Evolutionary conservation across 208 protist genomes (phyloP), one percentile per base, ranked within the genome.

Genomic region (Leishmania arabica): DNA sequence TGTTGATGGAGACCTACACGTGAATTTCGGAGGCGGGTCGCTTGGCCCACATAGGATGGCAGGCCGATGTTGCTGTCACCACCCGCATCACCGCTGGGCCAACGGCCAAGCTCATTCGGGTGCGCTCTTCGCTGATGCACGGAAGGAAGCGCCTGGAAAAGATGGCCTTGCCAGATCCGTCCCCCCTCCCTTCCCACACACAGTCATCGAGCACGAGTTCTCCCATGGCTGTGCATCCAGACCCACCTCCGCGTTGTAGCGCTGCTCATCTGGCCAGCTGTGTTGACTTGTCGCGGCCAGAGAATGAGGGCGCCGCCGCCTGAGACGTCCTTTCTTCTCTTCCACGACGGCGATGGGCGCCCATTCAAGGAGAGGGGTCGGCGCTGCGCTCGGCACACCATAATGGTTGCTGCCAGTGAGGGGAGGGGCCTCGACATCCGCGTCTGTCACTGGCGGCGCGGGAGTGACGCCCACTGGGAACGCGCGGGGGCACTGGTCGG

Each of bases 101-200:
- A 42, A 78, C 37, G 45, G 37, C 19, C 37, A 69, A 62, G 31
- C 75, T n/a, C 75, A 78, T 78, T 13, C 42, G 40, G 75, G 34
- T 70, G 45, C 65, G 40, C 34, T 70, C 37, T 45, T 54, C 17
- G 65, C 65, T 42, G 65, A 70, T 45, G n/a, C n/a, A 24, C 15
- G 51, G 51, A 9, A 51, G 81, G 37, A 8, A 40, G 45, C n/a
- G 81, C 60, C 74, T 86, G 83, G 40, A 86, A 86, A 47, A 86
- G 82, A 21, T 19, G 74, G 78, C n/a, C 79, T 83, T 19, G 78
- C 77, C 53, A 80, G 49, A 75, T 83, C 83, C 19, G 79, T 82
- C 40, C 83, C 58, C 11, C 79, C 79, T 1, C 75, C 75, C 49
- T 4, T 69, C 79, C 1, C 75, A 71, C 51, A 0, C 51, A 24